phyloP scores from a whole-genome alignment of 2,329 filamentous ascomycete genomes.

The Waltergamsia citrina region DNA sequence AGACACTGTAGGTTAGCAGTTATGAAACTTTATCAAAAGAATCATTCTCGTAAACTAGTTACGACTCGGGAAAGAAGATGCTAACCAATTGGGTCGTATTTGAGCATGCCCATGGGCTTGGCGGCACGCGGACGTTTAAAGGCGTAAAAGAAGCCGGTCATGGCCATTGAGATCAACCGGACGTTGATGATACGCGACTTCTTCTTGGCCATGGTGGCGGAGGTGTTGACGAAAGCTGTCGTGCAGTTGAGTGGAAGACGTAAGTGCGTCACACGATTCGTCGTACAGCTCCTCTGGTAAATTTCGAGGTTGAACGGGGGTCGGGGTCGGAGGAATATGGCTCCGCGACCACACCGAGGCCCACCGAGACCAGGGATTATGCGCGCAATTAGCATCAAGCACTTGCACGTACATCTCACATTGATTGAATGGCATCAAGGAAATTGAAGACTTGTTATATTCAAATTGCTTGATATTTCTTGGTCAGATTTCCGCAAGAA shows the following conservation, averaged over 20 bases:
- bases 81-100: constrained; percentile 93
- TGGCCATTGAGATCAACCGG: constrained; percentile 94
- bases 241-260: not conserved
- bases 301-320: not conserved
- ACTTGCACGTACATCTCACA: too few species aligned
- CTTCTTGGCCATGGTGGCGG: constrained; percentile 24
- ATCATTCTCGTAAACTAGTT: too few species aligned
- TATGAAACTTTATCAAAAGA: too few species aligned
- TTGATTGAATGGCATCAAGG: too few species aligned
- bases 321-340: not conserved
- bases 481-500: too few species aligned
- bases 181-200: constrained; percentile 91
- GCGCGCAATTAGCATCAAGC: not conserved
- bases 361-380: not conserved
- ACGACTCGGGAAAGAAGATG: not conserved
- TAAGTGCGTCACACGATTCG: not conserved
- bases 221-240: not conserved
- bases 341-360: not conserved
- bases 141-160: constrained; percentile 96
- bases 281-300: not conserved
- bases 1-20: too few species aligned
- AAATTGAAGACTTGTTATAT: too few species aligned
- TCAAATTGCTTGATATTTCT: too few species aligned
- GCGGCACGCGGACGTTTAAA: constrained; percentile 73
- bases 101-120: constrained; percentile 89